These are phyloP conservation scores for Boechera divaricarpa DNA, from an alignment of 345 rosid genomes.

Conservation along the genomic window DNA sequence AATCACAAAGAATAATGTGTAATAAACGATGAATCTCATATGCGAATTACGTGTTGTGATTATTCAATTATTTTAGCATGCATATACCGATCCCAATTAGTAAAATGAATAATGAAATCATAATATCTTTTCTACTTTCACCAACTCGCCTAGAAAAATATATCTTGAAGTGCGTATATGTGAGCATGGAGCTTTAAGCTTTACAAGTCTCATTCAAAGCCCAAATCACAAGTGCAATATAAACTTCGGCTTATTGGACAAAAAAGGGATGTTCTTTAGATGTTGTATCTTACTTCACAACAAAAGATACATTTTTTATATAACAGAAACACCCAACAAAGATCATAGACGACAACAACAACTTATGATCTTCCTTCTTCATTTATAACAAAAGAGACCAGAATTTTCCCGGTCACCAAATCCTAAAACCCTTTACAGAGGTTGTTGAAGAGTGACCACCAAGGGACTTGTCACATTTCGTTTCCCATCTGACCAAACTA, in stretches of 20 bases:
- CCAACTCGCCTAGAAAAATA: background rate
- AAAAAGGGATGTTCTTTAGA: constrained; percentile 7
- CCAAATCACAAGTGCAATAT: constrained; percentile 7
- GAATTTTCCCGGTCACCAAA: constrained; percentile 23
- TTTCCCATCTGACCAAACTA: constrained; percentile 87
- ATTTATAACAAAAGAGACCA: constrained; percentile 33
- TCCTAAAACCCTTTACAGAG: constrained; percentile 55
- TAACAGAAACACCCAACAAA: constrained; percentile 35
- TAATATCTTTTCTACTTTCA: background rate
- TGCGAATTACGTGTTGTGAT: no score
- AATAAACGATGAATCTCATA: no score
- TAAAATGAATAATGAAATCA: background rate
- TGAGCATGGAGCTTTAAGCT: constrained; percentile 6
- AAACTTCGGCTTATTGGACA: background rate
- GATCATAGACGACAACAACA: constrained; percentile 29
- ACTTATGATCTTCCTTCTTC: constrained; percentile 32
- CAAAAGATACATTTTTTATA: constrained; percentile 35
- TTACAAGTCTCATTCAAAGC: constrained; percentile 24
- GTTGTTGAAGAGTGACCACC: constrained; percentile 91
- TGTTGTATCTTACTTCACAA: constrained; percentile 25
- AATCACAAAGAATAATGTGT: no score
- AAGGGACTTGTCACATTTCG: constrained; percentile 80
- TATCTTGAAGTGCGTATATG: background rate
- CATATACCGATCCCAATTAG: background rate
- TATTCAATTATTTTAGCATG: no score